phyloP scores from a whole-genome alignment of 768 basidiomycete species.

The Xerocomellus dryophilus region DNA sequence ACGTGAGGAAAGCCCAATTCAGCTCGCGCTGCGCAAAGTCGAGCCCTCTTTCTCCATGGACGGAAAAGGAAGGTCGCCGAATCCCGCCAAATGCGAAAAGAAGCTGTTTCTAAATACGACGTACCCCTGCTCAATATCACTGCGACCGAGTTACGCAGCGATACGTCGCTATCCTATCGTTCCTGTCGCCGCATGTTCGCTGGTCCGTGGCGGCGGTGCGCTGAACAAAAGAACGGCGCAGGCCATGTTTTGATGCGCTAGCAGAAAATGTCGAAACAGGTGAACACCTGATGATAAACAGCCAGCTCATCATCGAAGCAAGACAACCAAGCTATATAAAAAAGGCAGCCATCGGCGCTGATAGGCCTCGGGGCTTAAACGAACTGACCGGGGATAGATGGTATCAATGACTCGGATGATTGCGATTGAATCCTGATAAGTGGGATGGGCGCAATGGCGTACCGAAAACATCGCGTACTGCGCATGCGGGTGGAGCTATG shows the following conservation, averaged over 20 bases:
- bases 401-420: not conserved
- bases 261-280: not conserved
- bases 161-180: not conserved
- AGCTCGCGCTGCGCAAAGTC: not conserved
- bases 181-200: not conserved
- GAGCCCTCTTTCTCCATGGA: not conserved
- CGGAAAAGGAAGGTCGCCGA: not conserved
- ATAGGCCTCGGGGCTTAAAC: not conserved
- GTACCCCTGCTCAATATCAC: not conserved
- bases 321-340: not conserved
- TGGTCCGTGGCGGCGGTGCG: not conserved
- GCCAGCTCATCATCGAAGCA: not conserved
- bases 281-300: not conserved
- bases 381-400: not conserved
- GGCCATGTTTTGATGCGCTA: conserved; percentile 1
- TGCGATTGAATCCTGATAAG: not conserved
- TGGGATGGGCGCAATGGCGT: not conserved
- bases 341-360: not conserved
- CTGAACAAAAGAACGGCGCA: not conserved
- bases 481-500: not conserved
- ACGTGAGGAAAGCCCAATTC: not conserved
- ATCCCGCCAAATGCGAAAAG: not conserved
- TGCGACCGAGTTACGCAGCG: not conserved
- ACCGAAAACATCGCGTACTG: not conserved
- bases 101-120: not conserved